Base-by-base conservation (phyloP, 495 filamentous ascomycete species). In the Podospora fimiseda region DNA sequence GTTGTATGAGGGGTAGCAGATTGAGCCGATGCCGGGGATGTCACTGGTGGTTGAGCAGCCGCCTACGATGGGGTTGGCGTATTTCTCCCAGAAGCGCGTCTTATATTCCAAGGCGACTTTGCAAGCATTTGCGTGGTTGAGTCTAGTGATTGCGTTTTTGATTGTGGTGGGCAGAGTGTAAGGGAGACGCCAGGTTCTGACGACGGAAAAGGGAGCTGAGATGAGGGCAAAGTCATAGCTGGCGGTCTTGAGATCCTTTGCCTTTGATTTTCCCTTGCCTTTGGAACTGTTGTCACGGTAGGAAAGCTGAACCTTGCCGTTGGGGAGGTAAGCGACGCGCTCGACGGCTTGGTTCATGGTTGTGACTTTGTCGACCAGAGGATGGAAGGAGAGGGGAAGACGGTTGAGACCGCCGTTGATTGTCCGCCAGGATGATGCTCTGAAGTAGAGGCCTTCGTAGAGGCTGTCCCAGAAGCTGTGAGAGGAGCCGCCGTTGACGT, bases 11-110 rank as follows among this genome's bases (percentile, higher is more conserved):
- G 84, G 84, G 58, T 86, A 87, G 64, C 82, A 85, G 48, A 84
- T 74, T 2, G 43, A 69, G 0, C 78, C 76, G 43, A 87, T 72
- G 1, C 81, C 81, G 0, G 78, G 69, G 27, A 85, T 79, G 56
- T 87, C 80, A 14, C 58, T 64, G 4, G 74, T 71, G 0, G 69
- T 71, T 15, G 74, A 75, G 55, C 83, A 86, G 1, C 81, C 79
- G 36, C 84, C 84, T 51, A 77, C 68, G 60, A 87, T 86, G 5
- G 84, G 84, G 11, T 74, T 67, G 13, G 66, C 59, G 50, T 76
- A 70, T 20, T 85, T 76, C 53, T 87, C 84, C 84, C 85, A 88
- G 75, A 87, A 88, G 3, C 84, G 76, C 0, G 78, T 76, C 51
- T 70, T 62, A 64, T 81, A 88, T 39, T 82, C 80, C 2, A 88